phyloP scores from a whole-genome alignment of 768 basidiomycete species.

The Coprinopsis sp. region DNA sequence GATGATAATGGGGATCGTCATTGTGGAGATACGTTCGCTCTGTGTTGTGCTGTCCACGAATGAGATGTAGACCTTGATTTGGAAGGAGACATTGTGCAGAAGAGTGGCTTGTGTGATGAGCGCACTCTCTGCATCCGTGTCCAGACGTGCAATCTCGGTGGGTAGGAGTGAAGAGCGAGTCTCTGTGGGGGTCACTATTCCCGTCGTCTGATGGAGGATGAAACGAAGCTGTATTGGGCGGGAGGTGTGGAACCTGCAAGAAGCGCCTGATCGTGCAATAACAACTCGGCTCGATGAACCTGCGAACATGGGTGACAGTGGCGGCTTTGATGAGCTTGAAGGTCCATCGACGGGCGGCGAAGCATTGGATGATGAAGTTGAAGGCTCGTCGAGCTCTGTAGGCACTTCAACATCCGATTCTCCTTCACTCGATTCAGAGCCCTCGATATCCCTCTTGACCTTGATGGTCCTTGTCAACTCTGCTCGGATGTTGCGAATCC shows the following conservation, averaged over 20 bases:
- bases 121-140: constrained; percentile 61
- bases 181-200: constrained; percentile 45
- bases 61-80: constrained; percentile 65
- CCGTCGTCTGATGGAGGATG: constrained; percentile 63
- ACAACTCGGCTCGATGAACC: constrained; percentile 46
- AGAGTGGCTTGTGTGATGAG: constrained; percentile 79
- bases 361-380: constrained; percentile 14
- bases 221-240: constrained; percentile 75
- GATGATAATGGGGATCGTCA: constrained; percentile 66
- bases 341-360: constrained; percentile 7
- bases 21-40: constrained; percentile 60
- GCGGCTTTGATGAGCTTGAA: constrained; percentile 36
- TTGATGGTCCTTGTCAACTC: constrained; percentile 71
- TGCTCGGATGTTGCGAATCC: constrained; percentile 74
- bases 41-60: constrained; percentile 70
- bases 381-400: not conserved
- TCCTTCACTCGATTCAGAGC: constrained; percentile 28
- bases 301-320: constrained; percentile 33
- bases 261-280: constrained; percentile 84
- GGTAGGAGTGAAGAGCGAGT: constrained; percentile 39
- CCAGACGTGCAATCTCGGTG: constrained; percentile 40
- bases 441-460: constrained; percentile 41
- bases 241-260: constrained; percentile 82
- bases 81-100: constrained; percentile 79
- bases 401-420: constrained; percentile 17